Conservation (phyloP, 1,139 yeast species). For the Zygosaccharomyces sapae region DNA sequence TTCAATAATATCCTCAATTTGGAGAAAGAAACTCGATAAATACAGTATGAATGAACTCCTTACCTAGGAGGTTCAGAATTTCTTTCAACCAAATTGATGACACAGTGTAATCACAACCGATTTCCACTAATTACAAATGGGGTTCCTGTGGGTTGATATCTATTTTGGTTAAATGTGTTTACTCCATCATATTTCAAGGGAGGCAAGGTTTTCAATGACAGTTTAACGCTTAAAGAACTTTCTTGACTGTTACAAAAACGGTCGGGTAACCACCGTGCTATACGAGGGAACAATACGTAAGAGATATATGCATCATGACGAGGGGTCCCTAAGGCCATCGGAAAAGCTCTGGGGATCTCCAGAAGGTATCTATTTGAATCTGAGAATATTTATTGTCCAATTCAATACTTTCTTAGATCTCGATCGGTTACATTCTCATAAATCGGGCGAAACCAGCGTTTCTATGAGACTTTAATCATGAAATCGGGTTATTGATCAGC, state of each 20-base stretch:
- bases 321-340: neutral
- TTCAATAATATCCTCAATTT: neutral
- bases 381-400: neutral
- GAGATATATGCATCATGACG: neutral
- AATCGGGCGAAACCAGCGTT: neutral
- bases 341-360: neutral
- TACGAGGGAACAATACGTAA: neutral
- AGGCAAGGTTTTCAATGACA: constrained; percentile 1
- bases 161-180: neutral
- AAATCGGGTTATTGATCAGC: neutral
- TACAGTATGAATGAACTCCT: constrained; percentile 2
- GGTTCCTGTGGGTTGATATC: neutral
- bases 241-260: neutral
- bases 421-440: too few species aligned
- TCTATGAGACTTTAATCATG: neutral
- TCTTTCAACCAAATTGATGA: constrained; percentile 1
- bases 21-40: constrained; percentile 1
- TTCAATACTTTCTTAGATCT: neutral
- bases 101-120: neutral
- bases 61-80: neutral
- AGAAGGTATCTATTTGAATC: neutral
- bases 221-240: neutral
- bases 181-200: constrained; percentile 1
- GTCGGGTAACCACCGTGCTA: neutral
- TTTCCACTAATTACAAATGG: neutral